Percentiles rank a stretch among this genome's conserved stretches.
Evolutionary conservation across 2,329 filamentous ascomycete genomes (phyloP).

Genomic region (Fusarium armeniacum): DNA sequence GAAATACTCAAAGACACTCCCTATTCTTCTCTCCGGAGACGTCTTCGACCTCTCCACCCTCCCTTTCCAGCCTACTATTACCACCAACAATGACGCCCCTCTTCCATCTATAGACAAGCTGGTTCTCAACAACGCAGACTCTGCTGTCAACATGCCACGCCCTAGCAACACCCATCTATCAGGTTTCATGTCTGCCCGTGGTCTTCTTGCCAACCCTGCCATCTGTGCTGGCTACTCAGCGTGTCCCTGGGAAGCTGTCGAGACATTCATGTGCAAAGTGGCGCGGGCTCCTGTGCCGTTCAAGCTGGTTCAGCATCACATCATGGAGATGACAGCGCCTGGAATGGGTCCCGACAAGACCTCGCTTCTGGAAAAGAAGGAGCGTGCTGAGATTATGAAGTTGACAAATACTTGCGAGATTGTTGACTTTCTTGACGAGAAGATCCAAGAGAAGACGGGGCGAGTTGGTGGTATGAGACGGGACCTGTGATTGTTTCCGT

Average conservation of each 20-base stretch:
- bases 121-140: conserved; percentile 44
- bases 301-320: conserved; percentile 74
- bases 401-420: conserved; percentile 69
- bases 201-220: conserved; percentile 76
- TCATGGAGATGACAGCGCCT: conserved; percentile 75
- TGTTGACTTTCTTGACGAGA: conserved; percentile 71
- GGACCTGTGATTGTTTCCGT: conserved; percentile 49
- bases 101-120: conserved; percentile 49
- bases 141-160: conserved; percentile 33
- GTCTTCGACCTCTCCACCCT: conserved; percentile 70
- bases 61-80: conserved; percentile 57
- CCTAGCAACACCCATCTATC: conserved; percentile 65
- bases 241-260: conserved; percentile 74
- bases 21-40: conserved; percentile 77
- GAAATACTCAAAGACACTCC: conserved; percentile 67
- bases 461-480: conserved; percentile 52
- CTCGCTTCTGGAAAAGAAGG: conserved; percentile 68
- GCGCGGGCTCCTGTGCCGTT: conserved; percentile 71
- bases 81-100: conserved; percentile 44
- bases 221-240: conserved; percentile 70
- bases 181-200: conserved; percentile 79
- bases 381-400: conserved; percentile 65
- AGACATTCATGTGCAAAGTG: conserved; percentile 72
- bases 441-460: conserved; percentile 56
- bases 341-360: conserved; percentile 68